Evolutionary conservation across 768 basidiomycete species (phyloP), one percentile per base, ranked within the genome.

Genomic region (Crepidotus variabilis): DNA sequence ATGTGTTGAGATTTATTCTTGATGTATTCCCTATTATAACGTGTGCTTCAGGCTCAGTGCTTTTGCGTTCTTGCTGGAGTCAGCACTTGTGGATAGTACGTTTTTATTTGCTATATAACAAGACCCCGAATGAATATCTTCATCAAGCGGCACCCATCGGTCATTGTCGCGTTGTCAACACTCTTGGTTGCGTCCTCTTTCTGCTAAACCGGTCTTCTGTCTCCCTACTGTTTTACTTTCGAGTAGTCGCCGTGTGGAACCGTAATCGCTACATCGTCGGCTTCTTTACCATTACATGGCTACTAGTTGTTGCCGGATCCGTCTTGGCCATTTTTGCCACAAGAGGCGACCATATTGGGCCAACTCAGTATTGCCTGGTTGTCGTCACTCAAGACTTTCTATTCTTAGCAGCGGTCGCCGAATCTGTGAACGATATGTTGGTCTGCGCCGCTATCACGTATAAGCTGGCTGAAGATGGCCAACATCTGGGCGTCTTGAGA

Each of bases 371-470:
- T 36, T 71, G 71, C 60, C 49, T 71, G 16, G 52, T 57, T 45
- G 53, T 57, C 2, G 33, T 43, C 33, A 48, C 62, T 11, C 36
- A 62, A 14, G 6, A 52, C 10, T 43, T 43, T 11, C 39, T 43
- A 5, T 67, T 58, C 35, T 49, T 54, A 2, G 56, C 48, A 1
- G 47, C 60, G 13, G 54, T 59, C 2, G 58, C 58, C 0, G 61
- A 69, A 46, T 49, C 65, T 4, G 48, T 69, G 21, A 57, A 65
- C 28, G 72, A 72, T 47, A 72, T 68, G 0, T 48, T 58, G 36
- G 63, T 72, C n/a, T 71, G 70, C 57, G 39, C 71, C 28, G 63
- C 70, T n/a, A 70, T 74, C 7, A 69, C 72, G 4, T 65, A 20
- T 56, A 51, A 59, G 60, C 1, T 72, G 9, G 47, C 63, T 1